A percentile compares a stretch with the other conserved stretches of the same genome.
Conservation (phyloP, 2,329 filamentous ascomycete genomes). For the Dryadomyces quercus-mongolicae region DNA sequence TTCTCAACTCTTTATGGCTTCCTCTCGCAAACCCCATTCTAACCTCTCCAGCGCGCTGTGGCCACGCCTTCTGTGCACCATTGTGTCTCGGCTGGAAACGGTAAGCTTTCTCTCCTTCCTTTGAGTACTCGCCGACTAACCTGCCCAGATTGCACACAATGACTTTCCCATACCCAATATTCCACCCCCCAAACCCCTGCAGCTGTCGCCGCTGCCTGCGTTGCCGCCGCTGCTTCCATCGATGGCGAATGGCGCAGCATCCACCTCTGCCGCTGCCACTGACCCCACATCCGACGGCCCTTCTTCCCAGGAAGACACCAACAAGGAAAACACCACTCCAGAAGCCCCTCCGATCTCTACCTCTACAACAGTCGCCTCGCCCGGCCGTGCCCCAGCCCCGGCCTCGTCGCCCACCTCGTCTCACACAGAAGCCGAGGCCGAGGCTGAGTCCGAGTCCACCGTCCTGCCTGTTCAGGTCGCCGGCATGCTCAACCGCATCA, state of each 20-base stretch:
- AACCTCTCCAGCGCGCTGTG: slow-evolving; percentile 46
- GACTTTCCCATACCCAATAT: slow-evolving; percentile 63
- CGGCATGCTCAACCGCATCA: slow-evolving; percentile 50
- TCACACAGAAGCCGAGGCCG: background rate
- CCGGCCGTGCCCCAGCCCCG: no score
- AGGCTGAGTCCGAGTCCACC: background rate
- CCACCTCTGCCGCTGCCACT: slow-evolving; percentile 6
- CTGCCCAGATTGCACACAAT: slow-evolving; percentile 57
- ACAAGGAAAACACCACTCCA: slow-evolving; percentile 53
- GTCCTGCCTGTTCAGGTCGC: slow-evolving; percentile 49
- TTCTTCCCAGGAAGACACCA: slow-evolving; percentile 40
- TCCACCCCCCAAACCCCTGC: slow-evolving; percentile 27
- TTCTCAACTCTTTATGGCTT: background rate
- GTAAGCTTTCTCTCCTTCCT: slow-evolving; percentile 19
- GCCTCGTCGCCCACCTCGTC: slow-evolving; percentile 16
- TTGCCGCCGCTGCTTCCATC: slow-evolving; percentile 7
- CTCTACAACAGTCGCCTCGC: no score
- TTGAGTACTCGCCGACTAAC: background rate
- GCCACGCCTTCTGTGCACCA: slow-evolving; percentile 51
- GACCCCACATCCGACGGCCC: background rate
- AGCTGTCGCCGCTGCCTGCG: slow-evolving; percentile 11
- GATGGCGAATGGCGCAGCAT: no score
- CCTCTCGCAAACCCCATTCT: background rate
- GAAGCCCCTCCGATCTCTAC: background rate
- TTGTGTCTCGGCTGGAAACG: slow-evolving; percentile 57